Evolutionary conservation across 805 yeast species (phyloP).

Genomic region (Saccharomycopsis guyanensis): DNA sequence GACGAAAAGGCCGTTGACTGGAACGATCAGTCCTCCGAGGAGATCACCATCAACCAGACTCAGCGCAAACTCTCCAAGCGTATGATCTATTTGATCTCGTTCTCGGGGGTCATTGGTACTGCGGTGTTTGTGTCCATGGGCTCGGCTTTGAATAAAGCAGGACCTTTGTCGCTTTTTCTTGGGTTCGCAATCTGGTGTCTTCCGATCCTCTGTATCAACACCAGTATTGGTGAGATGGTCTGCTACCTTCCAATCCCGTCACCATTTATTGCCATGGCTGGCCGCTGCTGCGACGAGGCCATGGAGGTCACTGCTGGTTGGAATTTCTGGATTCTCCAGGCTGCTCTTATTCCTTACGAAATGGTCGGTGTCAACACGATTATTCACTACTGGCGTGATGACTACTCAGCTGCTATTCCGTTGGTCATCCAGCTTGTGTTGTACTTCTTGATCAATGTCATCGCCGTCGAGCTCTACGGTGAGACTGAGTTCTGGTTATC

Average conservation of each 20-base stretch:
- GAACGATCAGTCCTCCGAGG: neutral
- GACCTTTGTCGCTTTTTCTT: conserved; percentile 60
- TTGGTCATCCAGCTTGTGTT: conserved; percentile 56
- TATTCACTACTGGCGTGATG: conserved; percentile 75
- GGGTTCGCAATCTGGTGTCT: conserved; percentile 64
- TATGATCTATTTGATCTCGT: conserved; percentile 72
- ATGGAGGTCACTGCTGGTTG: conserved; percentile 70
- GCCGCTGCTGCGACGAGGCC: conserved; percentile 70
- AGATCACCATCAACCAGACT: conserved; percentile 7
- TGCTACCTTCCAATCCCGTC: conserved; percentile 69
- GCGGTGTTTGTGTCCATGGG: conserved; percentile 73
- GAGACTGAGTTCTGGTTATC: conserved; percentile 79
- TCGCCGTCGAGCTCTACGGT: conserved; percentile 71
- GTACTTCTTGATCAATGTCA: conserved; percentile 56
- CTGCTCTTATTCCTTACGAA: conserved; percentile 76
- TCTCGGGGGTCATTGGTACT: conserved; percentile 80
- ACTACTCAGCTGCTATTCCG: conserved; percentile 64
- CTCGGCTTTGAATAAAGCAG: conserved; percentile 53
- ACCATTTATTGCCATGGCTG: conserved; percentile 68
- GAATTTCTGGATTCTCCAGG: conserved; percentile 71
- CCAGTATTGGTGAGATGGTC: conserved; percentile 72
- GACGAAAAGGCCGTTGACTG: neutral
- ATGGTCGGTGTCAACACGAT: conserved; percentile 73
- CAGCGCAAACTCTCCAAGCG: conserved; percentile 29
- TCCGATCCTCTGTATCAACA: conserved; percentile 59